A percentile compares a stretch with the other conserved stretches of the same genome.
Conservation (phyloP, 1,284 basidiomycete species). For the Polyporus tsugae region DNA sequence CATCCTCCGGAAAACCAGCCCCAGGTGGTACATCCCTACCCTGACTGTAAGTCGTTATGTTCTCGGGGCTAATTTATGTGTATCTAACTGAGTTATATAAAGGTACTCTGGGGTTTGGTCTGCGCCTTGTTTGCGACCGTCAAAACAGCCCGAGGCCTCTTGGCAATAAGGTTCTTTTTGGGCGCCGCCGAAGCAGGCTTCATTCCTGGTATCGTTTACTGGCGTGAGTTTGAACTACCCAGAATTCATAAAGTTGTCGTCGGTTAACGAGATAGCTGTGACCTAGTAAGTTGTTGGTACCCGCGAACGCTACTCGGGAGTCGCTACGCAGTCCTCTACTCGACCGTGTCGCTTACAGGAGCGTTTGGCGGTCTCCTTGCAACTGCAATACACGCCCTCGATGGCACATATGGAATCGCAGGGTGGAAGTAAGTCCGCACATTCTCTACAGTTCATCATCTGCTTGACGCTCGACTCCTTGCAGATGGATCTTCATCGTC, state of each 20-base stretch:
- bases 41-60: conserved; percentile 33
- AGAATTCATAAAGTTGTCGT: neutral
- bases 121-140: conserved; percentile 55
- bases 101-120: conserved; percentile 36
- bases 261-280: neutral
- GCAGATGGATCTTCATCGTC: conserved; percentile 71
- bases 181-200: conserved; percentile 54
- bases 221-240: conserved; percentile 46
- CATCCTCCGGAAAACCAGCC: conserved; percentile 38
- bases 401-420: conserved; percentile 42
- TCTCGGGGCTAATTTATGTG: neutral
- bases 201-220: conserved; percentile 63
- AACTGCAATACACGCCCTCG: conserved; percentile 41
- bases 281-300: conserved; percentile 42
- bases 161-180: conserved; percentile 71
- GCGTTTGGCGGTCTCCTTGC: conserved; percentile 70
- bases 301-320: conserved; percentile 38
- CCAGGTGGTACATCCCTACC: conserved; percentile 59
- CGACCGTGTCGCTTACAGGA: conserved; percentile 62
- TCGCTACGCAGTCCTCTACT: conserved; percentile 57
- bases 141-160: conserved; percentile 56
- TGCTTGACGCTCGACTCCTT: neutral
- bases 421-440: conserved; percentile 39
- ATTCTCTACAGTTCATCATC: conserved; percentile 28
- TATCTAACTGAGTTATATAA: neutral